Evolutionary conservation across 495 filamentous ascomycete genomes (phyloP), one percentile per base, ranked within the genome.

Genomic region (Penicillium soppii): DNA sequence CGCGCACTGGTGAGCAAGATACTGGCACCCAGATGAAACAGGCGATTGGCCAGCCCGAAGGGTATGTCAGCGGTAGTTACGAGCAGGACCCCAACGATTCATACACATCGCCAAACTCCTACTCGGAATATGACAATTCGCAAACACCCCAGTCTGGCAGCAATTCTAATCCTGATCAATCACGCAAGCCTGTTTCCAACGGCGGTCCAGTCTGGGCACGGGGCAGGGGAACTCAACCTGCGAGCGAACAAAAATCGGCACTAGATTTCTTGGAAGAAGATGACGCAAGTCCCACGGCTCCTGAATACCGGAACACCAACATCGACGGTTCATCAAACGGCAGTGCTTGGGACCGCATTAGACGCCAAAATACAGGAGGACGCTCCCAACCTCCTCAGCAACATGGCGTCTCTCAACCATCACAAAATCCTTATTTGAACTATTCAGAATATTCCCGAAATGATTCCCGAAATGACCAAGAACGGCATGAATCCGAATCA

Each of bases 311-410:
- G 8, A 37, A 46, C 22, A 54, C 45, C 22, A 59, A 54, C 20
- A 44, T 45, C n/a, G 36, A 59, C 25, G 54, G 50, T 6, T 42
- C 47, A 15, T 7, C 55, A 16, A 5, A 35, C 22, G 65, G 68
- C 16, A 68, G 68, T 58, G 65, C 63, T n/a, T 76, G 73, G 73
- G 73, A 71, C 2, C 69, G 68, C n/a, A 59, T 76, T 17, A 50
- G 73, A 46, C 66, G 54, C 23, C 63, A 73, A 33, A 69, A 57
- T 43, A 21, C 30, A 0, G 29, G 38, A n/a, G 44, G 23, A 21
- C 36, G 37, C 3, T 23, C 56, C 8, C 59, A 50, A 21, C 32
- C 44, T 29, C 45, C 52, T 15, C 43, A 52, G n/a, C 59, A 49
- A 15, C 27, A 37, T 29, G 46, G 23, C 17, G 9, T 32, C 35